Percentiles rank a stretch among this genome's conserved stretches.
These are phyloP conservation scores for Alternaria metachromatica DNA, from an alignment of 2,329 filamentous ascomycete genomes.

Conservation along the genomic window DNA sequence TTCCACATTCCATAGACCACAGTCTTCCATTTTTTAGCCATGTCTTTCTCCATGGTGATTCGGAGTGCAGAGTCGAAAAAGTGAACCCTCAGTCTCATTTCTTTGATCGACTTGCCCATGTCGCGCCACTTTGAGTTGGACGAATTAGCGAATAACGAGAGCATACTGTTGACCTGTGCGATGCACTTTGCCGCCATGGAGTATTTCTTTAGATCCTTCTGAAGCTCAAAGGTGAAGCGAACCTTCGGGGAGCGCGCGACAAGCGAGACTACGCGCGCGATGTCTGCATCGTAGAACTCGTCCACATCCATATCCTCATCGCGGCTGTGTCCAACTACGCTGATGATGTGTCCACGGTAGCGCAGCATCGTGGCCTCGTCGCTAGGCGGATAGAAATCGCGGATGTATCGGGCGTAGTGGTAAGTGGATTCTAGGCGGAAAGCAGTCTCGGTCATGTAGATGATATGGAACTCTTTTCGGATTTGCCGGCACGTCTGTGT, in stretches of 20 bases:
- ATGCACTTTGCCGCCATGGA: background rate
- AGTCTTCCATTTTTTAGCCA: background rate
- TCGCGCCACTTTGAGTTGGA: background rate
- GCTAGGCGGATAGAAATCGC: background rate
- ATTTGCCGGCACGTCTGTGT: slow-evolving; percentile 16
- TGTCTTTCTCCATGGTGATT: background rate
- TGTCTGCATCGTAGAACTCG: background rate
- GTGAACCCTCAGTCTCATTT: background rate
- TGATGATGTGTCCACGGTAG: background rate
- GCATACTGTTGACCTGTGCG: background rate
- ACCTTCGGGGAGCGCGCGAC: background rate
- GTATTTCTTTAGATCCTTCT: background rate
- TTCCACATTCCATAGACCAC: background rate
- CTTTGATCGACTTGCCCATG: background rate
- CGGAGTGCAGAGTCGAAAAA: background rate
- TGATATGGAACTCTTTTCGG: slow-evolving; percentile 19
- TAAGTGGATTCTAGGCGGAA: background rate
- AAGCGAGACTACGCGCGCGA: background rate
- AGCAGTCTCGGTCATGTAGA: slow-evolving; percentile 3
- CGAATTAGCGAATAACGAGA: background rate
- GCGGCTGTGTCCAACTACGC: background rate
- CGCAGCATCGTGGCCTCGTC: background rate
- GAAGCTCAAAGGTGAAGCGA: background rate
- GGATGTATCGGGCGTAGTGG: background rate
- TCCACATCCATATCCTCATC: background rate